phyloP scores from a whole-genome alignment of 1,284 basidiomycete genomes.

The Sanghuangporus sanghuang region DNA sequence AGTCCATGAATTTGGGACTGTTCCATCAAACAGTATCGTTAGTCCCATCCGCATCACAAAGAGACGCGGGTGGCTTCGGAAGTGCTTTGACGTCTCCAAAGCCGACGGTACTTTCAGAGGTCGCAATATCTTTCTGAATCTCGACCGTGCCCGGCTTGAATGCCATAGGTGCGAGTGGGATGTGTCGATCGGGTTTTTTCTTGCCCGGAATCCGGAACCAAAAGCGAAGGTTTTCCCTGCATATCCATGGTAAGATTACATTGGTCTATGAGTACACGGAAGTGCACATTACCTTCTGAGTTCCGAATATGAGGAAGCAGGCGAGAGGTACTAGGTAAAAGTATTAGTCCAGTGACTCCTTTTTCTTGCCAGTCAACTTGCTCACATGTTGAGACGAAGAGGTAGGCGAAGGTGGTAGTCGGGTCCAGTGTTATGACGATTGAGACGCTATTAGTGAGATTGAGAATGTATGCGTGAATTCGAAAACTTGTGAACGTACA shows the following conservation, averaged over 20 bases:
- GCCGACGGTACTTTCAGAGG: neutral
- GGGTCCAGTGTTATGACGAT: constrained; percentile 10
- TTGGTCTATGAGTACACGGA: neutral
- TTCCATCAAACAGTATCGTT: neutral
- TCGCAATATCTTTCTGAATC: neutral
- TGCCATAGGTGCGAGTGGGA: neutral
- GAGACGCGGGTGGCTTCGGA: neutral
- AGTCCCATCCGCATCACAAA: neutral
- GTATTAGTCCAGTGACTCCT: neutral
- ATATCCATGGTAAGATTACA: neutral
- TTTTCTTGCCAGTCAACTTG: neutral
- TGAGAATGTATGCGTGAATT: neutral
- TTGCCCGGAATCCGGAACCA: constrained; percentile 8
- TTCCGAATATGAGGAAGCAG: constrained; percentile 14
- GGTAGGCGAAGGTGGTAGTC: constrained; percentile 4
- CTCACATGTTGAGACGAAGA: constrained; percentile 14
- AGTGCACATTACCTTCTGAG: constrained; percentile 10
- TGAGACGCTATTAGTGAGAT: constrained; percentile 1
- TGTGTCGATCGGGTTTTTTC: neutral
- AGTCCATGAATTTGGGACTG: neutral
- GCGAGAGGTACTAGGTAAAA: constrained; percentile 14
- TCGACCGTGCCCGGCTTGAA: constrained; percentile 3
- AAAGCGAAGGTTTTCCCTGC: constrained; percentile 13
- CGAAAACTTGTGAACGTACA: constrained; percentile 4
- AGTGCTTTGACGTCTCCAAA: neutral